Evolutionary conservation across 371 early-diverging fungal species (phyloP).

Genomic region (Homolaphlyctis polyrhiza): DNA sequence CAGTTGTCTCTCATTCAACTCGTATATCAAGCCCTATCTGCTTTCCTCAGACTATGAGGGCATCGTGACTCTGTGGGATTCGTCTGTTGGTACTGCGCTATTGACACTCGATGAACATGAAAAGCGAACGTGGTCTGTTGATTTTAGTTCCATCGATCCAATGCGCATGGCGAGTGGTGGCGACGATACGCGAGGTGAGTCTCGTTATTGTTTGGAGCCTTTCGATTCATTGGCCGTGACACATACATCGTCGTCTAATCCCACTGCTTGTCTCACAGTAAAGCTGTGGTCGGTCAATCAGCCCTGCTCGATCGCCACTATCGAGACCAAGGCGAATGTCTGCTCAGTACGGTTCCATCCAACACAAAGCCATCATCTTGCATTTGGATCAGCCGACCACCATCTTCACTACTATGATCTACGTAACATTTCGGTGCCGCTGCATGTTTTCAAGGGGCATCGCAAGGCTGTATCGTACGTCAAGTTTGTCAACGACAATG

Average conservation of each 20-base stretch:
- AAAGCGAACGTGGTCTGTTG: slow-evolving; percentile 86
- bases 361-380: slow-evolving; percentile 58
- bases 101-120: slow-evolving; percentile 77
- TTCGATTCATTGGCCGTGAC: neutral
- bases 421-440: slow-evolving; percentile 60
- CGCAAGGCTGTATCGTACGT: slow-evolving; percentile 90
- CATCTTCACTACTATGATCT: slow-evolving; percentile 83
- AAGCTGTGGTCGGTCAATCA: slow-evolving; percentile 84
- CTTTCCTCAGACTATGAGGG: slow-evolving; percentile 89
- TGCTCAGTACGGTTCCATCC: slow-evolving; percentile 92
- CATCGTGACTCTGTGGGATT: slow-evolving; percentile 79
- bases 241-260: too few species aligned
- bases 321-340: slow-evolving; percentile 80
- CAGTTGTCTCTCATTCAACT: slow-evolving; percentile 84
- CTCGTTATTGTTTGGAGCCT: neutral
- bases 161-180: slow-evolving; percentile 77
- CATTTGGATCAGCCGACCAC: slow-evolving; percentile 90
- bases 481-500: slow-evolving; percentile 64
- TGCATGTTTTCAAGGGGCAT: slow-evolving; percentile 74
- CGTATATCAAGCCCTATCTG: slow-evolving; percentile 72
- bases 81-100: slow-evolving; percentile 54
- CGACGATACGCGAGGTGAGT: slow-evolving; percentile 72
- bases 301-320: slow-evolving; percentile 61
- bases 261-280: slow-evolving; percentile 38
- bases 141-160: slow-evolving; percentile 72